These are phyloP conservation scores for Cystobasidiaceae sp. DNA, from an alignment of 1,284 basidiomycete genomes.

Conservation along the genomic window DNA sequence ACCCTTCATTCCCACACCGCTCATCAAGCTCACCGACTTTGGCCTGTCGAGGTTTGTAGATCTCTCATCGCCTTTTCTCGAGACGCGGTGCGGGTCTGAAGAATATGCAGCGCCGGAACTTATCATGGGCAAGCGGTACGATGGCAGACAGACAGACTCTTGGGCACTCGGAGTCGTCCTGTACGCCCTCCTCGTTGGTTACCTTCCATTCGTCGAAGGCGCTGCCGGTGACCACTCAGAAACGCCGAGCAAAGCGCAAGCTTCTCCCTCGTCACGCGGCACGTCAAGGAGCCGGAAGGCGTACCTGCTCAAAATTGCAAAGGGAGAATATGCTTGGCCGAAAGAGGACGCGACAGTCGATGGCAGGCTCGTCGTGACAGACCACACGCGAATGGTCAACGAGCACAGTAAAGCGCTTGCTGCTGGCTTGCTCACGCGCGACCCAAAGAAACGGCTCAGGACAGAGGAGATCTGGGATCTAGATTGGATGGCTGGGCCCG, in stretches of 20 bases:
- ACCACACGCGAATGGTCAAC: slow-evolving; percentile 8
- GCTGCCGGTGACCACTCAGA: neutral
- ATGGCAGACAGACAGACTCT: slow-evolving; percentile 78
- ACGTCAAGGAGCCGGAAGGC: slow-evolving; percentile 52
- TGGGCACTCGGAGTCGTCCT: slow-evolving; percentile 85
- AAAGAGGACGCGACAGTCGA: neutral
- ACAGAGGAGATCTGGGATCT: slow-evolving; percentile 63
- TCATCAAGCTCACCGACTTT: slow-evolving; percentile 85
- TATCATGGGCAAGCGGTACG: slow-evolving; percentile 69
- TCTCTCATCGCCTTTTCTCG: slow-evolving; percentile 62
- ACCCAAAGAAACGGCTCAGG: slow-evolving; percentile 59
- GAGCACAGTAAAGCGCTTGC: slow-evolving; percentile 57
- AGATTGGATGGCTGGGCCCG: slow-evolving; percentile 56
- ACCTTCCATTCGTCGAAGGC: slow-evolving; percentile 58
- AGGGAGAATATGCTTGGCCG: slow-evolving; percentile 70
- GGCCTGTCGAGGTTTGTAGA: slow-evolving; percentile 82
- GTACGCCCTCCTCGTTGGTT: slow-evolving; percentile 65
- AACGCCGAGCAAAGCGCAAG: slow-evolving; percentile 30
- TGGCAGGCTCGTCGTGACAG: slow-evolving; percentile 1
- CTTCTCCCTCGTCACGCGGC: slow-evolving; percentile 40
- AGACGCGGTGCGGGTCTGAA: slow-evolving; percentile 83
- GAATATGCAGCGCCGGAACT: slow-evolving; percentile 89
- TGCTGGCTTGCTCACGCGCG: slow-evolving; percentile 59
- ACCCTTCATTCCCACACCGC: slow-evolving; percentile 53
- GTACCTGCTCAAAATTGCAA: slow-evolving; percentile 66